Evolutionary conservation across 1,139 yeast species (phyloP).

Genomic region (Candida tetrigidarum): DNA sequence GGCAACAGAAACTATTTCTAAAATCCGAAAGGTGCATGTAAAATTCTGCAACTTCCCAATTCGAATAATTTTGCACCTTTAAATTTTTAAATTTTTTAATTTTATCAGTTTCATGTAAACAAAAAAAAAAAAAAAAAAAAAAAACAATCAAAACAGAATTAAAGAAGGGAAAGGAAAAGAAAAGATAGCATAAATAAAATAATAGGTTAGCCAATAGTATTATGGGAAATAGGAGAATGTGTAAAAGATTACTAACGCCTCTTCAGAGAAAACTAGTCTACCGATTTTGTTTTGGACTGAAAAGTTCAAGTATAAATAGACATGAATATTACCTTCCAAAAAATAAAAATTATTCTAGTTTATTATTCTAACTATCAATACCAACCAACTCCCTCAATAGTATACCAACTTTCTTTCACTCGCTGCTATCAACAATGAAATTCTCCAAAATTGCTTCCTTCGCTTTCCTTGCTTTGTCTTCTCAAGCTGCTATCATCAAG

Average conservation of each 20-base stretch:
- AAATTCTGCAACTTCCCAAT: not conserved
- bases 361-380: not conserved
- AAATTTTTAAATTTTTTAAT: not conserved
- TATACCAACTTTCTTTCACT: too few species aligned
- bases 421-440: constrained; percentile 5
- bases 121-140: not conserved
- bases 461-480: constrained; percentile 7
- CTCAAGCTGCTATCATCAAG: constrained; percentile 5
- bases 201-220: too few species aligned
- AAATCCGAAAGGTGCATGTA: constrained; percentile 5
- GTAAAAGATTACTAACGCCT: too few species aligned
- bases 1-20: not conserved
- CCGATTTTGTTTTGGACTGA: too few species aligned
- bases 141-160: not conserved
- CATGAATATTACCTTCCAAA: not conserved
- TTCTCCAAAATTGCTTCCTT: constrained; percentile 8
- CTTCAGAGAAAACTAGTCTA: too few species aligned
- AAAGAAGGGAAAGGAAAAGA: not conserved
- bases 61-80: constrained; percentile 1
- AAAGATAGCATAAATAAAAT: too few species aligned
- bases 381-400: not conserved
- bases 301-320: constrained; percentile 2
- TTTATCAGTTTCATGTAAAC: not conserved
- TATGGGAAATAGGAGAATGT: too few species aligned
- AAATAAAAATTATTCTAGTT: not conserved